These are phyloP conservation scores for Nannizzia gypsea DNA, from an alignment of 2,329 filamentous ascomycete genomes.

Conservation along the genomic window DNA sequence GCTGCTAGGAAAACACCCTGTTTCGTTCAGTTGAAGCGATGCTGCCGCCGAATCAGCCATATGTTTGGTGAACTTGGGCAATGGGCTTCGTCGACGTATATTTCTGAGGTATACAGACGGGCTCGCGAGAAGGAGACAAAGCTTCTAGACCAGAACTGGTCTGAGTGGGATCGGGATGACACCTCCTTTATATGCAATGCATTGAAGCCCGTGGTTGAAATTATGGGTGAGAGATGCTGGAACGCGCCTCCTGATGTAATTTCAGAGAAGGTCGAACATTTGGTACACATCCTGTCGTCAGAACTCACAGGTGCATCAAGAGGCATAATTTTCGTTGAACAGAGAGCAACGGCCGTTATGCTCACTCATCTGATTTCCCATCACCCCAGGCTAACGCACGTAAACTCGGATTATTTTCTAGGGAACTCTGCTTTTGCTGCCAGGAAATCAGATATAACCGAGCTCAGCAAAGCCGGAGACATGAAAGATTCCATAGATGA, in stretches of 20 bases:
- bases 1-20: slow-evolving; percentile 28
- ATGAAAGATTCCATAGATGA: slow-evolving; percentile 43
- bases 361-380: slow-evolving; percentile 46
- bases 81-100: slow-evolving; percentile 59
- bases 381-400: slow-evolving; percentile 36
- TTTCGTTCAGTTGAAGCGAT: slow-evolving; percentile 44
- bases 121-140: slow-evolving; percentile 17
- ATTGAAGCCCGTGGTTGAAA: slow-evolving; percentile 17
- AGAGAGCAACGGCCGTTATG: slow-evolving; percentile 50
- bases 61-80: slow-evolving; percentile 50
- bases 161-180: slow-evolving; percentile 40
- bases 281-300: slow-evolving; percentile 44
- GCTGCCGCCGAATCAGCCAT: slow-evolving; percentile 41
- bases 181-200: slow-evolving; percentile 44
- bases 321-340: slow-evolving; percentile 56
- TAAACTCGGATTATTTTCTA: slow-evolving; percentile 39
- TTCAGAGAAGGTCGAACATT: slow-evolving; percentile 46
- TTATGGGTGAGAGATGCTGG: slow-evolving; percentile 8
- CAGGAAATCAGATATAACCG: slow-evolving; percentile 38
- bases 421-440: slow-evolving; percentile 37
- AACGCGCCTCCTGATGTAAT: slow-evolving; percentile 23
- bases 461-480: slow-evolving; percentile 37
- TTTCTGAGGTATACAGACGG: slow-evolving; percentile 39
- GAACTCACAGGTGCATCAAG: slow-evolving; percentile 38
- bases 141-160: slow-evolving; percentile 22